Evolutionary conservation across 805 yeast genomes (phyloP).

Genomic region (Lachancea nothofagi): DNA sequence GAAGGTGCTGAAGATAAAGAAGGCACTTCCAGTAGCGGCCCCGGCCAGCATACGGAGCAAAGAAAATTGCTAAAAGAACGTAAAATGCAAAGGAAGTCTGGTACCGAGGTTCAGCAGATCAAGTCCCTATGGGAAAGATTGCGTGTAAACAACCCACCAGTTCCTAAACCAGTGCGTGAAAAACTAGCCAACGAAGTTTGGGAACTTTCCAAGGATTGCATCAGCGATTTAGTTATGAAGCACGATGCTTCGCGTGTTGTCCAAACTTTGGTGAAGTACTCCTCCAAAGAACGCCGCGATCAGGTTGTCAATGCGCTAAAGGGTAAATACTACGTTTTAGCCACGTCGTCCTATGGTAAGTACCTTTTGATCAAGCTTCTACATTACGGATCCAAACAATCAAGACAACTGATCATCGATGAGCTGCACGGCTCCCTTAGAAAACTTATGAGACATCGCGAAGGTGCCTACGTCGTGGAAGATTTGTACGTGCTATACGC

Average conservation of each 20-base stretch:
- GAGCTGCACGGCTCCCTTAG: constrained; percentile 89
- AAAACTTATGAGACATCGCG: constrained; percentile 92
- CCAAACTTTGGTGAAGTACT: constrained; percentile 85
- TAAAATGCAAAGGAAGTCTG: constrained; percentile 82
- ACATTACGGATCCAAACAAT: constrained; percentile 84
- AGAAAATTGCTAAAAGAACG: constrained; percentile 72
- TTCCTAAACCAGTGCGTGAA: constrained; percentile 70
- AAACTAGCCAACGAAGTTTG: constrained; percentile 79
- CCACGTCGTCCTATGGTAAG: constrained; percentile 91
- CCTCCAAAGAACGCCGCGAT: constrained; percentile 73
- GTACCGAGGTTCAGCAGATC: constrained; percentile 75
- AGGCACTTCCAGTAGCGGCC: constrained; percentile 42
- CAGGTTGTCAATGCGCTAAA: constrained; percentile 60
- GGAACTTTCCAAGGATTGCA: constrained; percentile 70
- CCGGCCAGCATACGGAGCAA: constrained; percentile 78
- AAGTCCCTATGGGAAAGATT: constrained; percentile 87
- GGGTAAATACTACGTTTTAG: constrained; percentile 73
- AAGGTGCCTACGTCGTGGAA: constrained; percentile 96
- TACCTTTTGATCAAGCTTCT: constrained; percentile 80
- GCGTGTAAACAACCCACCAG: constrained; percentile 76
- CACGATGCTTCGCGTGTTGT: constrained; percentile 96
- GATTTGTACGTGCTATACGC: constrained; percentile 85
- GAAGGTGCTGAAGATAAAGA: constrained; percentile 28
- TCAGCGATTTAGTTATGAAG: constrained; percentile 81
- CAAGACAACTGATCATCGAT: constrained; percentile 66